Base-by-base conservation (phyloP, 2,329 filamentous ascomycete genomes). In the Gaeumannomyces sp. region DNA sequence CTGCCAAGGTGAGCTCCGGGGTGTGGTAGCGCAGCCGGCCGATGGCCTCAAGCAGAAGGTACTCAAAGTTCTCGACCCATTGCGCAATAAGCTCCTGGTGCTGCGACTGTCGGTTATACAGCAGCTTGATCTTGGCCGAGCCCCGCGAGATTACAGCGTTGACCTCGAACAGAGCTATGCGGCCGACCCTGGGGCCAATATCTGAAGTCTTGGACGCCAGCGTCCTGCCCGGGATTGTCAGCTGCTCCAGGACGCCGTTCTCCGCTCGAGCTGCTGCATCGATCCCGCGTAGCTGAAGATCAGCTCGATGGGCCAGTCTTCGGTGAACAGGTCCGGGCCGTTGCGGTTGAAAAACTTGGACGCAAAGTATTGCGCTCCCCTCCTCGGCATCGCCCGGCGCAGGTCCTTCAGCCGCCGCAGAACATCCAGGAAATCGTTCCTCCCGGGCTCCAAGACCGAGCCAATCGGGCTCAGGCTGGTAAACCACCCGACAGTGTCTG, bases 401-500 rank as follows among this genome's bases (percentile, higher is more conserved):
- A 74, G 75, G 68, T 86, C 83, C 69, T 87, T 87, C 60, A 85
- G 75, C 29, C 79, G 74, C n/a, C 80, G 80, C 14, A 86, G 72
- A 0, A 82, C 79, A 16, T 81, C 76, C 56, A 85, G 72, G 22
- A 86, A 72, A 65, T 85, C 82, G 38, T 83, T 79, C 2, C 76
- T 72, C 7, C 31, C 2, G 75, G 53, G 73, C 2, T 80, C 77
- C 1, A 79, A 69, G 11, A 77, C 76, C 3, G 81, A 73, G 1
- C 77, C 75, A 7, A 86, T 74, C 0, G 85, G 85, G 61, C 80
- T 83, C 16, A 87, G 73, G 0, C 83, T 80, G 2, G 84, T 85
- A 67, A 87, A 86, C 84, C 84, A 87, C 2, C 85, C 85, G 0
- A 87, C 83, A 0, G 84, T 87, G 63, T 84, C 77, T 5, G 80